A percentile compares a stretch with the other conserved stretches of the same genome.
phyloP scores from a whole-genome alignment of 2,329 filamentous ascomycete species.

The Calonectria montana region DNA sequence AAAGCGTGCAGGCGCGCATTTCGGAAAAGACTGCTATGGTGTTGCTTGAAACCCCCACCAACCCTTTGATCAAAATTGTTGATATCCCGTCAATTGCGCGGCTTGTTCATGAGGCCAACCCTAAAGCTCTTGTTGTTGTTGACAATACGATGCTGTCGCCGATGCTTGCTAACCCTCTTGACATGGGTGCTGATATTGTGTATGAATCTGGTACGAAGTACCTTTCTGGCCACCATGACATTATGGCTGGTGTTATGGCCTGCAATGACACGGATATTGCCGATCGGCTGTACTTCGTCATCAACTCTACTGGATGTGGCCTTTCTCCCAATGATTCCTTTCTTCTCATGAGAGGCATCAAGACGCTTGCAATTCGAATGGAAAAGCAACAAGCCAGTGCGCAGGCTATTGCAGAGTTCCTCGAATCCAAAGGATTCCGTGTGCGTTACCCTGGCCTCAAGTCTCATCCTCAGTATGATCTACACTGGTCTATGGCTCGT shows the following conservation, averaged over 20 bases:
- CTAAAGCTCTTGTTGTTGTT: constrained; percentile 85
- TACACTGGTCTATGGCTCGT: constrained; percentile 95
- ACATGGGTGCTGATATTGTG: constrained; percentile 93
- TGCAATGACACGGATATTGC: constrained; percentile 85
- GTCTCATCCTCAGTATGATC: constrained; percentile 94
- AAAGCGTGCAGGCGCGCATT: constrained; percentile 75
- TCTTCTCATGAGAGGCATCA: constrained; percentile 93
- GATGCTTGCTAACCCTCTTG: constrained; percentile 91
- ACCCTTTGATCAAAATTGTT: constrained; percentile 97
- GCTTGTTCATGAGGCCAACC: constrained; percentile 80
- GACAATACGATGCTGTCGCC: constrained; percentile 99
- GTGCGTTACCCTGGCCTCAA: constrained; percentile 95
- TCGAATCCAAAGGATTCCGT: constrained; percentile 91
- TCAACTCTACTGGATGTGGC: constrained; percentile 96
- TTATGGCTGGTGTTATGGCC: constrained; percentile 98
- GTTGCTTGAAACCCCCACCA: constrained; percentile 94
- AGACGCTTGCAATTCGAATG: constrained; percentile 97
- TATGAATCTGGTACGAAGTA: constrained; percentile 99
- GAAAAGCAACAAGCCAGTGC: constrained; percentile 97
- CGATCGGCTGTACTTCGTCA: constrained; percentile 94
- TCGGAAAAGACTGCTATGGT: constrained; percentile 92
- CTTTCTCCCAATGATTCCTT: constrained; percentile 96
- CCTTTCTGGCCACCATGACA: constrained; percentile 95
- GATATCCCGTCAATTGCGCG: constrained; percentile 86
- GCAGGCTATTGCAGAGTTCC: constrained; percentile 89